Conservation (phyloP, 192 early-diverging fungal species). For the Rhizoclosmatium globosum region DNA sequence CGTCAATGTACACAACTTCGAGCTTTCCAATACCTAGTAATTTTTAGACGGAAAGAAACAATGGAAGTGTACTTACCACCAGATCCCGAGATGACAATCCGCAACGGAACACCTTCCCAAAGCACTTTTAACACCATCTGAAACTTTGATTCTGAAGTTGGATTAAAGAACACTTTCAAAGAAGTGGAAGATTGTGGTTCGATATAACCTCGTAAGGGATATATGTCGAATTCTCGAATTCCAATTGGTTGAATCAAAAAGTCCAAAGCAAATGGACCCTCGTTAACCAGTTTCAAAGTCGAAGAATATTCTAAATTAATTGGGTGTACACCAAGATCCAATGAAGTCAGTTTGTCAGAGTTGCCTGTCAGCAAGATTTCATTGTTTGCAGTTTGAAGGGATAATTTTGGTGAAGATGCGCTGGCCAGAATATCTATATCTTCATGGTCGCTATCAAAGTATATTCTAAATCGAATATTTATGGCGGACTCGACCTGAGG, state of each 20-base stretch:
- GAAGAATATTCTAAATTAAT: conserved; percentile 52
- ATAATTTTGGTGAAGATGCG: conserved; percentile 49
- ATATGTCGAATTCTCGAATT: conserved; percentile 61
- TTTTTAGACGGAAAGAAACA: conserved; percentile 14
- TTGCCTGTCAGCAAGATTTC: conserved; percentile 34
- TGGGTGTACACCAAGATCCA: conserved; percentile 67
- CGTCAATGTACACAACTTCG: conserved; percentile 59
- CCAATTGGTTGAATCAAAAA: conserved; percentile 66
- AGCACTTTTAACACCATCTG: conserved; percentile 57
- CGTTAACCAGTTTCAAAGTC: conserved; percentile 57
- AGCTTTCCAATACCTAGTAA: conserved; percentile 57
- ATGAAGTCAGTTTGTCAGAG: conserved; percentile 12
- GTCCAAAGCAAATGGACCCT: conserved; percentile 65
- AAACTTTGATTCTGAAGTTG: conserved; percentile 59
- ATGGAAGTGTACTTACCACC: conserved; percentile 33
- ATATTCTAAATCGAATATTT: conserved; percentile 48
- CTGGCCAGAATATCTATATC: conserved; percentile 58
- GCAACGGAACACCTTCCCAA: conserved; percentile 63
- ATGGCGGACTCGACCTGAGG: conserved; percentile 46
- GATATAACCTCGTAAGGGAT: conserved; percentile 63
- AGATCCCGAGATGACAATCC: conserved; percentile 55
- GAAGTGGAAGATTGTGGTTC: conserved; percentile 46
- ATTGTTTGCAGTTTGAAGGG: conserved; percentile 42
- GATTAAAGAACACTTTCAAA: conserved; percentile 59
- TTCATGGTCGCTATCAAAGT: conserved; percentile 57